Evolutionary conservation across 768 basidiomycete genomes (phyloP), one percentile per base, ranked within the genome.

Genomic region (Mycena vitilis): DNA sequence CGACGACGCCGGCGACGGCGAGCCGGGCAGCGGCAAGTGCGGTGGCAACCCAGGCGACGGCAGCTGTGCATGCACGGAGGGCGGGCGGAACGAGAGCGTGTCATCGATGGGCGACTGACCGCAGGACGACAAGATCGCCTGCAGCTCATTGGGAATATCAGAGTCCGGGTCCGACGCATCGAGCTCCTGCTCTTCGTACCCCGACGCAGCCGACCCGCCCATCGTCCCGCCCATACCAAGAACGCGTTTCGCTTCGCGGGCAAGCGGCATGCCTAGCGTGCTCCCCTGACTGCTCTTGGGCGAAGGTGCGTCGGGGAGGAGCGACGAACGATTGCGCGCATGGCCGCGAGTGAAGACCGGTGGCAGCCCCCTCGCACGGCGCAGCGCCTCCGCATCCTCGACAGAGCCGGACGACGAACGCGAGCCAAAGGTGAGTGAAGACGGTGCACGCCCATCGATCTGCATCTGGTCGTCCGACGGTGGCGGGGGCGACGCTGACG

Each of bases 121-220:
- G 73, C 76, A 80, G 74, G 75, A 75, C 57, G 80, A 82, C 30
- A 95, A 76, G 54, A 95, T 88, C 25, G 82, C 81, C 69, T 89
- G 88, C 63, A 95, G 76, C 76, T 95, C 94, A 48, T 91, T 87
- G 1, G 94, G 92, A n/a, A 94, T 91, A 72, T 95, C 92, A 2
- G 89, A 91, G 75, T 93, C 89, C 0, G 87, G 90, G 73, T 93
- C 90, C 11, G 86, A 86, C 3, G 80, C 82, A 44, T 90, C 86
- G 10, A 85, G 71, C 22, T 83, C 84, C 18, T 80, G 80, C 61
- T 82, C 84, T 1, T 76, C 77, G 57, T 84, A 85, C 34, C 73
- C 79, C 25, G 85, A 85, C 5, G 81, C 82, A 55, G 86, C 81
- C 0, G 87, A 88, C 1, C 86, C 87, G 12, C 91, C 91, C 81